Conservation (phyloP, 305 asterid species). For the Fraxinus dipetala region DNA sequence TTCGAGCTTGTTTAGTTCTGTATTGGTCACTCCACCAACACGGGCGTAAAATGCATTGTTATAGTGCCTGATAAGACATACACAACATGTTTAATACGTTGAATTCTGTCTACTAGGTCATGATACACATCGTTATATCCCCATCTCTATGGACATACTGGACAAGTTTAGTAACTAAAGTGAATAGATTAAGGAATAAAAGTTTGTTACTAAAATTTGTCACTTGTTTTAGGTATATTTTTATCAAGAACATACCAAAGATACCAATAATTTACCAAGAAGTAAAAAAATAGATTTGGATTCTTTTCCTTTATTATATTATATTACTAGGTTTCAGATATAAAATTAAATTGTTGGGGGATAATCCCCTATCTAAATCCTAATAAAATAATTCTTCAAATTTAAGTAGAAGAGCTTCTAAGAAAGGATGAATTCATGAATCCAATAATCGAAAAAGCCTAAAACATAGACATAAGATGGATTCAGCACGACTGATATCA, state of each 20-base stretch:
- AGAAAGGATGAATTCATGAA: background rate
- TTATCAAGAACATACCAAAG: background rate
- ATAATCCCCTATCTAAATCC: background rate
- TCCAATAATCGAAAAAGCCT: background rate
- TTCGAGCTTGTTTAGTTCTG: conserved; percentile 68
- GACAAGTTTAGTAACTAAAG: too few relatives aligned
- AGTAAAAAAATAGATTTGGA: too few relatives aligned
- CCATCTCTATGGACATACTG: too few relatives aligned
- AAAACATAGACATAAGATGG: background rate
- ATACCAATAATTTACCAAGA: too few relatives aligned
- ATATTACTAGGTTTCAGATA: too few relatives aligned
- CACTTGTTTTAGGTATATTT: too few relatives aligned
- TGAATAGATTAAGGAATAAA: too few relatives aligned
- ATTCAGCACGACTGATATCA: background rate
- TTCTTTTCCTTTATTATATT: too few relatives aligned
- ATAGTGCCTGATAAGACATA: conserved; percentile 50
- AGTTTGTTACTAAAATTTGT: too few relatives aligned
- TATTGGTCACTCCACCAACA: conserved; percentile 80
- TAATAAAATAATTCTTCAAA: background rate
- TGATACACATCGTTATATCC: background rate
- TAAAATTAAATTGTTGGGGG: too few relatives aligned
- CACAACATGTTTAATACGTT: background rate
- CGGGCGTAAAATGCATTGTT: conserved; percentile 81
- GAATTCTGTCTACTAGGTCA: too few relatives aligned
- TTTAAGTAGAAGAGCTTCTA: background rate